Base-by-base conservation (phyloP, 1,284 basidiomycete genomes). In the Ceratobasidium sp. region DNA sequence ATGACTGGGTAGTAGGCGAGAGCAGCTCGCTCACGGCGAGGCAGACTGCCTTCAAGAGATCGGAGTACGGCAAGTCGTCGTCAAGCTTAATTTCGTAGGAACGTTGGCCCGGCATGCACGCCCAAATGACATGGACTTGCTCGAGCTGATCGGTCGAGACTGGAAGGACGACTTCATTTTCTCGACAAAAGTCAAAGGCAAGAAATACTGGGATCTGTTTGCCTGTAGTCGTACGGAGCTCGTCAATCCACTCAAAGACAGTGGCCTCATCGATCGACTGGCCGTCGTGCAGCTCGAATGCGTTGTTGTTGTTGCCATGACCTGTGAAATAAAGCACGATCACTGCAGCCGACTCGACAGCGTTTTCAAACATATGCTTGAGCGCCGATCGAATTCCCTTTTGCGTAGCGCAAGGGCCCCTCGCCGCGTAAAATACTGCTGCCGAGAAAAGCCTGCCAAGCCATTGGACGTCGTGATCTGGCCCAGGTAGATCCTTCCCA, bases 271-370 rank as follows among this genome's bases (percentile, higher is more conserved):
- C 39, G 13, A 66, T 43, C 4, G 31, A n/a, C 16, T 6, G 31
- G 8, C 29, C 14, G n/a, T 54, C 64, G 31, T 66, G 53, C 8
- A 66, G 49, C 24, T 53, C 19, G 22, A 66, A 54, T 6, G 49
- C 7, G 29, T 54, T 66, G 49, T 37, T n/a, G 16, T 34, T 19
- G n/a, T 24, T 27, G 9, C 64, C 31, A 37, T 66, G 64, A 4
- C 64, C 64, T 13, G 48, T 39, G 49, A 66, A 66, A 49, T 66
- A 66, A 27, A 66, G 29, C 4, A 54, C 53, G 7, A 66, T 54
- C 22, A 46, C 6, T 22, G n/a, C 19, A 5, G n/a, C 34, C 9
- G 9, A 7, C 16, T 9, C 24, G 13, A 7, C 8, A 19, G 49
- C 49, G n/a, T 53, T 22, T 31, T 11, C 2, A 31, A 53, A 66